These are phyloP conservation scores for Rhizopogon vulgaris DNA, from an alignment of 768 basidiomycete genomes.

Conservation along the genomic window DNA sequence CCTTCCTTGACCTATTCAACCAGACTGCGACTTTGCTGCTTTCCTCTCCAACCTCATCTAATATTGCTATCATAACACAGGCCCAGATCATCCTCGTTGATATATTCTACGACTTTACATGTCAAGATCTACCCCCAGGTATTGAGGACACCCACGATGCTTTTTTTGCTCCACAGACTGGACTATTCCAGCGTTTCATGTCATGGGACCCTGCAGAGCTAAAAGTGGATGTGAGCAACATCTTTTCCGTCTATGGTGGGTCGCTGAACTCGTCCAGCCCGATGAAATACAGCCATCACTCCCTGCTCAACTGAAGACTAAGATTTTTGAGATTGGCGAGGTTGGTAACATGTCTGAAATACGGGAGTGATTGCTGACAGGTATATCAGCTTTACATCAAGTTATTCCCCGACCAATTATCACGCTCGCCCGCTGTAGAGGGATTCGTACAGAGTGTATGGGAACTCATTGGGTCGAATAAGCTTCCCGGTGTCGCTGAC, in stretches of 20 bases:
- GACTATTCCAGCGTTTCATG: conserved; percentile 78
- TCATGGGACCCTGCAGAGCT: conserved; percentile 71
- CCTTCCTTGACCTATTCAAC: conserved; percentile 81
- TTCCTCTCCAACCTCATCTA: conserved; percentile 26
- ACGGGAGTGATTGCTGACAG: background rate
- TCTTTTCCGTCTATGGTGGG: background rate
- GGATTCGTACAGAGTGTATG: conserved; percentile 86
- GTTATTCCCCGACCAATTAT: conserved; percentile 73
- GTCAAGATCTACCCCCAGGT: conserved; percentile 90
- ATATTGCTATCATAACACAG: conserved; percentile 55
- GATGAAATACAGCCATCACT: conserved; percentile 82
- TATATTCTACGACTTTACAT: conserved; percentile 90
- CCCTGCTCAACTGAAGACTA: conserved; percentile 86
- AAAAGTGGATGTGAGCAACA: conserved; percentile 50
- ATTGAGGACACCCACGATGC: conserved; percentile 84
- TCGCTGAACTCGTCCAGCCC: conserved; percentile 34
- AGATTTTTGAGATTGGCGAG: conserved; percentile 87
- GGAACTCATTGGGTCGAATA: conserved; percentile 68
- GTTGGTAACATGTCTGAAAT: conserved; percentile 29
- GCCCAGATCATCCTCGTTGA: conserved; percentile 75
- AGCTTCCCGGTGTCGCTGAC: conserved; percentile 62
- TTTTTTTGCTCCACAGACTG: conserved; percentile 68
- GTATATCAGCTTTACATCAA: conserved; percentile 64
- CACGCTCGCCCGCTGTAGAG: conserved; percentile 55
- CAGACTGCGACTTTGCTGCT: conserved; percentile 53